Evolutionary conservation across 2,329 filamentous ascomycete species (phyloP), one percentile per base, ranked within the genome.

Genomic region (Nannizzia gypsea): DNA sequence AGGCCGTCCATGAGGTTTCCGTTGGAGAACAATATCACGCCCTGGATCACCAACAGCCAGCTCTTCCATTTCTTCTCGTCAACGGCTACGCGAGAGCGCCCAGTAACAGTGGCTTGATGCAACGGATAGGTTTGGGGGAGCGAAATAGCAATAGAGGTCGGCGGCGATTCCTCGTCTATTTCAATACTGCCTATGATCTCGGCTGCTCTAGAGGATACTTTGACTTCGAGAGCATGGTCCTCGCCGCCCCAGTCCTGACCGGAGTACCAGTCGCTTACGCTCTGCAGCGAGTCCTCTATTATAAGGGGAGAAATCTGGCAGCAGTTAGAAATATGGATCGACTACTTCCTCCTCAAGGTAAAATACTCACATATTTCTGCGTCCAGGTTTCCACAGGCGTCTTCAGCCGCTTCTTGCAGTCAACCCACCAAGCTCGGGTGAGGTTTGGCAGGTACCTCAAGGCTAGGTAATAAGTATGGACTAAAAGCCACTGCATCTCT

Each of bases 11-110:
- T 87, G 60, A 99, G 83, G 69, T 83, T 89, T 59, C 90, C 90
- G 68, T 93, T 92, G 63, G 89, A 89, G 69, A 97, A 95, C 46
- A 89, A 92, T 67, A 99, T 96, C 50, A 93, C 90, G 3, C 90
- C 91, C 66, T 96, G 89, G 2, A 89, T 92, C 6, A 86, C 90
- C 68, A 89, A 81, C 63, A 96, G 80, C 91, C 92, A 96, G 63
- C 81, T 87, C 72, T 90, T 86, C 92, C 93, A 99, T 70, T 93
- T 95, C 72, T 86, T 86, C 69, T 97, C 91, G 62, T 85, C 87
- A 26, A 96, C 89, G 0, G 89, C 90, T 1, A 97, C 90, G 11
- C 92, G 86, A 66, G 87, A 89, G 20, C 91, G 77, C 6, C 90
- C 86, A 2, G 84, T 78, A 0, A 97, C 90, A 6, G 82, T 78